These are phyloP conservation scores for Cerioporus squamosus DNA, from an alignment of 1,284 basidiomycete species.

Conservation along the genomic window DNA sequence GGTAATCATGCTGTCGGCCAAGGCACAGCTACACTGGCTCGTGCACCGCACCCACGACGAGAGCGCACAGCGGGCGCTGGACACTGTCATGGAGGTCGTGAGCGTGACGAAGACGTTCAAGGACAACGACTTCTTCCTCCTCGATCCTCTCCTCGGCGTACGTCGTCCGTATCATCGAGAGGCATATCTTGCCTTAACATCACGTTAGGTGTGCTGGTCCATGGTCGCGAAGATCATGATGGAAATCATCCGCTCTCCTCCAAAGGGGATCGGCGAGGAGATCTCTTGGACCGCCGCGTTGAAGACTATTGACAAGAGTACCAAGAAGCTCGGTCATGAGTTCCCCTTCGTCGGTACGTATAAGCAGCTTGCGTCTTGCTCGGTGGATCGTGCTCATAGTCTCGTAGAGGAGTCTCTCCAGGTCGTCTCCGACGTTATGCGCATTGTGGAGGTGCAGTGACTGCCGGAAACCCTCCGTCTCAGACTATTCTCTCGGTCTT, in stretches of 20 bases:
- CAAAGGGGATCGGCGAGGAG: neutral
- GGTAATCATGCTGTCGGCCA: constrained; percentile 27
- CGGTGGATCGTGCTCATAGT: neutral
- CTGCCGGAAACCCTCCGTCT: no score
- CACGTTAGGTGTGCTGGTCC: constrained; percentile 23
- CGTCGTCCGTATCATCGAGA: neutral
- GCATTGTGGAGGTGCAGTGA: constrained; percentile 12
- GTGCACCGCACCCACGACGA: constrained; percentile 22
- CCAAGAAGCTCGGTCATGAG: constrained; percentile 18
- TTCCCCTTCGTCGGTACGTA: constrained; percentile 24
- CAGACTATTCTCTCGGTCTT: no score
- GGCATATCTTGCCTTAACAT: neutral
- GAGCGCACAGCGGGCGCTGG: constrained; percentile 23
- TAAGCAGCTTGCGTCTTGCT: neutral
- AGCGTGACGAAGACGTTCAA: constrained; percentile 27
- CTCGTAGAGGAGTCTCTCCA: constrained; percentile 11
- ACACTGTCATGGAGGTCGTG: constrained; percentile 27
- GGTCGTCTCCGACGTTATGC: constrained; percentile 18
- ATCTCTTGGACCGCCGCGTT: constrained; percentile 18
- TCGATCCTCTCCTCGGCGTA: constrained; percentile 30
- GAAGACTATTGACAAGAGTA: constrained; percentile 17
- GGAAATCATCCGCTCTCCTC: constrained; percentile 11
- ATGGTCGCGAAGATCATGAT: constrained; percentile 18
- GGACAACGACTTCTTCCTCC: constrained; percentile 26
- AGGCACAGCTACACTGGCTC: constrained; percentile 30